These are phyloP conservation scores for Cyclostephanos tholiformis DNA, from an alignment of 108 stramenopile genomes.

Conservation along the genomic window DNA sequence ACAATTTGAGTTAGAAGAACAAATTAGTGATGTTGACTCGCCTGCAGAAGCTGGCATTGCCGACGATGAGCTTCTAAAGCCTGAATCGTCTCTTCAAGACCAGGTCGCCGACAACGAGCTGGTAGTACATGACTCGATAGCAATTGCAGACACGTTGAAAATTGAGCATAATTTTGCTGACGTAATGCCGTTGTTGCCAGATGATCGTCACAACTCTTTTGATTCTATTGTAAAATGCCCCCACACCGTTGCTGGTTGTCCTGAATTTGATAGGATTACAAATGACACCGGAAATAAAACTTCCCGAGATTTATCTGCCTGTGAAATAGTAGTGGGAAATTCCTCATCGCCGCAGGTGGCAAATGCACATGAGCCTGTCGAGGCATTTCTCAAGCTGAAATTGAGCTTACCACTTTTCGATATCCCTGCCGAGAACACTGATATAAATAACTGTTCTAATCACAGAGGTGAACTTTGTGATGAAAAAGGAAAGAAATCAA, in stretches of 20 bases:
- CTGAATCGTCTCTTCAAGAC: background rate
- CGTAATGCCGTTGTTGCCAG: background rate
- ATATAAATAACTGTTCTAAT: too few species aligned
- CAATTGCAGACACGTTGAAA: background rate
- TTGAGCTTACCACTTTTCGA: background rate
- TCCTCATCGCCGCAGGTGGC: background rate
- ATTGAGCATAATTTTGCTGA: background rate
- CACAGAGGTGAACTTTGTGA: too few species aligned
- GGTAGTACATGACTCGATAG: background rate
- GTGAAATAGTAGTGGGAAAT: background rate
- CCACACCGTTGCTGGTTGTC: background rate
- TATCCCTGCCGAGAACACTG: too few species aligned
- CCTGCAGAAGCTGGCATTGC: background rate
- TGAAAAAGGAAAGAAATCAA: too few species aligned
- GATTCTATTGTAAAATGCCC: background rate
- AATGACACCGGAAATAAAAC: background rate
- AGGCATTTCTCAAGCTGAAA: background rate
- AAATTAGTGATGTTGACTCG: background rate
- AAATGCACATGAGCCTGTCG: too few species aligned
- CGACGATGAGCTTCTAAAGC: background rate
- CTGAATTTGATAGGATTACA: background rate
- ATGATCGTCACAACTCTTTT: background rate
- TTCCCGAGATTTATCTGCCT: background rate
- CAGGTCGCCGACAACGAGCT: background rate
- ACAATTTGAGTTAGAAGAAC: constrained; percentile 2